phyloP scores from a whole-genome alignment of 768 basidiomycete genomes.

The Boletus reticulatus region DNA sequence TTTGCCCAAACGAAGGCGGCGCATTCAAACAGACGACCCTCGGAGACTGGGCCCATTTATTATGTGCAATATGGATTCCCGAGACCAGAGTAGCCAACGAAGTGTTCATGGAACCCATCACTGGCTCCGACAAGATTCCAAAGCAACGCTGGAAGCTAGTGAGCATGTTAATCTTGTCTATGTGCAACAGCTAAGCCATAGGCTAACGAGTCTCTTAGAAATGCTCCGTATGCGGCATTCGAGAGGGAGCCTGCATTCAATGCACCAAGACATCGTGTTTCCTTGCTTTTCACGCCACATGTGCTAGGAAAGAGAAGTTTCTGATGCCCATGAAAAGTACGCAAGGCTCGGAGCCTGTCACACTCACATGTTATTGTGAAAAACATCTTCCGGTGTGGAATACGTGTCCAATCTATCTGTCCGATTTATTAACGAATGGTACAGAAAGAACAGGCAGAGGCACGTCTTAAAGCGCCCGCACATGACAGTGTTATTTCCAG shows the following conservation, averaged over 20 bases:
- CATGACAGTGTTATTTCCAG: conserved; percentile 39
- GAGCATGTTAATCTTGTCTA: conserved; percentile 28
- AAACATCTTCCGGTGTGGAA: conserved; percentile 81
- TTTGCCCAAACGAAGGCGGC: conserved; percentile 96
- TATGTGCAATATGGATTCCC: conserved; percentile 97
- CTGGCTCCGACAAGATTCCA: conserved; percentile 81
- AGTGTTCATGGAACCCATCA: conserved; percentile 97
- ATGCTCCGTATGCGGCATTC: conserved; percentile 61
- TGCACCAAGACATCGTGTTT: conserved; percentile 90
- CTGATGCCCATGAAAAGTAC: conserved; percentile 85
- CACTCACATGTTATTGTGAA: conserved; percentile 82
- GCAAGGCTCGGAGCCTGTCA: conserved; percentile 69
- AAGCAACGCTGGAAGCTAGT: conserved; percentile 96
- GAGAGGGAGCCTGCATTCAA: conserved; percentile 89
- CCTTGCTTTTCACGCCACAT: conserved; percentile 92
- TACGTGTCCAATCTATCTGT: neutral
- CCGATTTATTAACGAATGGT: neutral
- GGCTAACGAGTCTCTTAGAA: conserved; percentile 36
- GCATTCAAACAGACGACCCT: conserved; percentile 96
- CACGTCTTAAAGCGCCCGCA: conserved; percentile 55
- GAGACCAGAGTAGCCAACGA: conserved; percentile 92
- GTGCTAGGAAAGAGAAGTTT: conserved; percentile 83
- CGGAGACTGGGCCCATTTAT: conserved; percentile 93
- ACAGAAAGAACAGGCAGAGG: conserved; percentile 69
- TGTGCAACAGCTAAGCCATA: neutral